These are phyloP conservation scores for Kodamaea neixiangensis DNA, from an alignment of 805 yeast genomes.

Conservation along the genomic window DNA sequence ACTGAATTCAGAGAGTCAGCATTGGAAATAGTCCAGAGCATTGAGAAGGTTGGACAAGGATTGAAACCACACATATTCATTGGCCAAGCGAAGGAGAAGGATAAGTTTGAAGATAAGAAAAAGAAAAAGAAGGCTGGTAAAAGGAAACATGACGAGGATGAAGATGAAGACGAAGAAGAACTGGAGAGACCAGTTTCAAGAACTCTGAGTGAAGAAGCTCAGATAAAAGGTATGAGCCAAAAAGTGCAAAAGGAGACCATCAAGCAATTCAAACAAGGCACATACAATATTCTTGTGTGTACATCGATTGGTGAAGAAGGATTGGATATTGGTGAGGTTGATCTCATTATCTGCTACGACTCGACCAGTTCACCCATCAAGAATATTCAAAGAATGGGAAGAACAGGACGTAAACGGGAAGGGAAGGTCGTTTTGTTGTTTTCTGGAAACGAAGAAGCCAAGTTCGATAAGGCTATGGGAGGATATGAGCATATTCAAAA, in stretches of 20 bases:
- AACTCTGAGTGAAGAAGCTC: constrained; percentile 71
- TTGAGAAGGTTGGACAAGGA: constrained; percentile 40
- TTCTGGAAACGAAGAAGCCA: constrained; percentile 73
- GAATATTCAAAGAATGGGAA: constrained; percentile 93
- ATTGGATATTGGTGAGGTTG: constrained; percentile 96
- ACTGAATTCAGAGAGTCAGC: constrained; percentile 92
- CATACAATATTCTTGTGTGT: constrained; percentile 81
- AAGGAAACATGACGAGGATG: constrained; percentile 26
- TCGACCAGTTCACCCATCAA: constrained; percentile 93
- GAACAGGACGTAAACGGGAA: constrained; percentile 94
- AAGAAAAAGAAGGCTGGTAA: constrained; percentile 43
- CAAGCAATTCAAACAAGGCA: constrained; percentile 69
- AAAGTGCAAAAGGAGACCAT: constrained; percentile 81
- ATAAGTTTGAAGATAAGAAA: constrained; percentile 60
- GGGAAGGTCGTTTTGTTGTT: constrained; percentile 79
- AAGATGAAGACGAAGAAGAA: constrained; percentile 26
- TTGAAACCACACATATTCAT: constrained; percentile 82
- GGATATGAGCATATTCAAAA: constrained; percentile 80
- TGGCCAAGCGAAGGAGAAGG: constrained; percentile 84
- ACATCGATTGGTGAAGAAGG: constrained; percentile 99
- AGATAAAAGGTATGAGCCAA: constrained; percentile 85
- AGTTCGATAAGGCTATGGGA: constrained; percentile 81
- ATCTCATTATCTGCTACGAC: constrained; percentile 87
- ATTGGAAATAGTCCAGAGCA: constrained; percentile 70
- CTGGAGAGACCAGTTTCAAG: constrained; percentile 30